Conservation (phyloP, 2,329 filamentous ascomycete species). For the Fonsecaea monophora region DNA sequence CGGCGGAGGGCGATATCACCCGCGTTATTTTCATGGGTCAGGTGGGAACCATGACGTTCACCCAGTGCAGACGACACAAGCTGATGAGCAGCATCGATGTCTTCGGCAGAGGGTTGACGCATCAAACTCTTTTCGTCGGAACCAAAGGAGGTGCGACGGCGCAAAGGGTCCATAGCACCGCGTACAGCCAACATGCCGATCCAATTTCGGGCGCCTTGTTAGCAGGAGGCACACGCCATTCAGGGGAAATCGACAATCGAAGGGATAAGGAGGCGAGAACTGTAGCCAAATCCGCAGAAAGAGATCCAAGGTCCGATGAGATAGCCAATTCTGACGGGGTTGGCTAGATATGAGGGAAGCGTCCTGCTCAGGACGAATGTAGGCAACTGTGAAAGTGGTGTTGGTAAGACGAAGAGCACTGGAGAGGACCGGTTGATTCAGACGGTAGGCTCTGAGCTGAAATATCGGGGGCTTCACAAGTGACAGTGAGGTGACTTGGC, state of each 20-base stretch:
- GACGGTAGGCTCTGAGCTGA: neutral
- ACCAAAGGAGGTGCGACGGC: slow-evolving; percentile 31
- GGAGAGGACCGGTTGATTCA: neutral
- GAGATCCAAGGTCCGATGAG: neutral
- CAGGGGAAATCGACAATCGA: slow-evolving; percentile 8
- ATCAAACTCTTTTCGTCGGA: slow-evolving; percentile 41
- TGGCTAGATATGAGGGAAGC: neutral
- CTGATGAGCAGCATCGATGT: slow-evolving; percentile 57
- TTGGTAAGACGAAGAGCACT: neutral
- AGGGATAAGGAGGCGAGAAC: neutral
- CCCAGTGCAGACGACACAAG: slow-evolving; percentile 55
- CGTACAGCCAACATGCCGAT: slow-evolving; percentile 41
- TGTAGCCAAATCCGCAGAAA: neutral
- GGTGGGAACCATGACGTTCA: slow-evolving; percentile 42
- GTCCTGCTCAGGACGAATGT: slow-evolving; percentile 5
- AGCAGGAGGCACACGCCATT: slow-evolving; percentile 25
- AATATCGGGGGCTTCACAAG: neutral
- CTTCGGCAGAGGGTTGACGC: slow-evolving; percentile 55
- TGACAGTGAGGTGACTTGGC: neutral
- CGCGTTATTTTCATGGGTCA: slow-evolving; percentile 24
- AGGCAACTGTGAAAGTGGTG: slow-evolving; percentile 14
- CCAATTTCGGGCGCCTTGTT: slow-evolving; percentile 20
- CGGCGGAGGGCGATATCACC: slow-evolving; percentile 24
- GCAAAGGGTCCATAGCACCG: slow-evolving; percentile 38
- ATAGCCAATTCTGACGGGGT: neutral